Percentiles rank a stretch among this genome's conserved stretches.
phyloP scores from a whole-genome alignment of 345 rosid species.

The Atalantia buxifolia region DNA sequence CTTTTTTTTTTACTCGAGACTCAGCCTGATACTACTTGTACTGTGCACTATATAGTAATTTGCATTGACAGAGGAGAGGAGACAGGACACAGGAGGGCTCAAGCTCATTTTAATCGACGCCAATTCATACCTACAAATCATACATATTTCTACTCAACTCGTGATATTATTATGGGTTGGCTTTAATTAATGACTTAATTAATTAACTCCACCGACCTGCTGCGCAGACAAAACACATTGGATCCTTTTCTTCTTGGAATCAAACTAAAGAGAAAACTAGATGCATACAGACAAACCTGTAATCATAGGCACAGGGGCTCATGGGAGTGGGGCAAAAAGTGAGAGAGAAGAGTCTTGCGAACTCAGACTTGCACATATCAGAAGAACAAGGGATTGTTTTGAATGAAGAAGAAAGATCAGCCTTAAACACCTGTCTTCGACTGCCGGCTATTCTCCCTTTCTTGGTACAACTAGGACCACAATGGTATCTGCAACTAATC shows the following conservation, averaged over 20 bases:
- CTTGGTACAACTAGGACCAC: slow-evolving; percentile 7
- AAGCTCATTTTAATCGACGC: too few relatives aligned
- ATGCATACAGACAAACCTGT: slow-evolving; percentile 31
- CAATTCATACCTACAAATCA: too few relatives aligned
- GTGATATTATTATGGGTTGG: background rate
- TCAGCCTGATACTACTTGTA: too few relatives aligned
- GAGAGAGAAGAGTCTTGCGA: slow-evolving; percentile 52
- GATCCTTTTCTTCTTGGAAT: background rate
- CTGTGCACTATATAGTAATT: background rate
- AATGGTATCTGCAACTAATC: slow-evolving; percentile 40
- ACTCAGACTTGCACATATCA: slow-evolving; percentile 44
- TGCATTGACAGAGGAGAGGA: background rate
- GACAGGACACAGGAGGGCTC: too few relatives aligned
- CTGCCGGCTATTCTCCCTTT: slow-evolving; percentile 6
- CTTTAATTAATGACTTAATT: background rate
- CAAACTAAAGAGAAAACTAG: too few relatives aligned
- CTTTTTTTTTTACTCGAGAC: too few relatives aligned
- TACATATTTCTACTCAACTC: too few relatives aligned
- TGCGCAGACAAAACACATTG: background rate
- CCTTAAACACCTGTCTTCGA: slow-evolving; percentile 28
- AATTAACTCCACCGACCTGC: background rate
- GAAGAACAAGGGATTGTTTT: slow-evolving; percentile 46
- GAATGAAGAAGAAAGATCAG: slow-evolving; percentile 45
- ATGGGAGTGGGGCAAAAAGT: slow-evolving; percentile 43
- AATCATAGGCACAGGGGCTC: slow-evolving; percentile 56